A percentile compares a stretch with the other conserved stretches of the same genome.
Evolutionary conservation across 257 asterid species (phyloP).

Genomic region (Solanum okadae): DNA sequence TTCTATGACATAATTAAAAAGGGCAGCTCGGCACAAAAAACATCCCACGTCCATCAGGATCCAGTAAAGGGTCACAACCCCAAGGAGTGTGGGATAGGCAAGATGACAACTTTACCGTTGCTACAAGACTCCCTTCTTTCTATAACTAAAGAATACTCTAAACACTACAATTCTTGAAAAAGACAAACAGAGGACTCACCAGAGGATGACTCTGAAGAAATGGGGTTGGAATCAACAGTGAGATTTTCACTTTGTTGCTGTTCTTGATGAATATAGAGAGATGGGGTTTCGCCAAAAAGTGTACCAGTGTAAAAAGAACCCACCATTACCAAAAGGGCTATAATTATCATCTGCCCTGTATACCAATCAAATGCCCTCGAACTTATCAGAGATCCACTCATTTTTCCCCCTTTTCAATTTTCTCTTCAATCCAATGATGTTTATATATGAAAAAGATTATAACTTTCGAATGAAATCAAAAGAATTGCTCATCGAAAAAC

Average conservation of each 20-base stretch:
- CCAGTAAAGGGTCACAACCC: background rate
- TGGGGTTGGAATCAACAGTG: constrained; percentile 7
- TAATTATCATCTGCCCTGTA: constrained; percentile 51
- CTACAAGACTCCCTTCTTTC: background rate
- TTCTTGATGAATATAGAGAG: constrained; percentile 16
- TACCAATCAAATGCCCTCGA: constrained; percentile 72
- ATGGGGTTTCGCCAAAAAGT: constrained; percentile 43
- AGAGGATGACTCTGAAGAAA: constrained; percentile 17
- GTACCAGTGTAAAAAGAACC: constrained; percentile 84
- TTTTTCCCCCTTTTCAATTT: background rate
- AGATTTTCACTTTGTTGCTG: constrained; percentile 20
- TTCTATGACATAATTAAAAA: background rate
- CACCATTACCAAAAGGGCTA: constrained; percentile 57
- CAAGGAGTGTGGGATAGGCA: background rate
- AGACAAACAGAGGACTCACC: constrained; percentile 17
- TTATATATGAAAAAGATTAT: background rate
- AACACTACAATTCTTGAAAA: background rate
- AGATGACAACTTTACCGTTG: background rate
- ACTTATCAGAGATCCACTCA: constrained; percentile 16
- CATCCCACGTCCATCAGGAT: background rate
- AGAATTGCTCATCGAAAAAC: background rate
- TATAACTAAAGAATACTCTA: background rate
- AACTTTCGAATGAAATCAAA: background rate
- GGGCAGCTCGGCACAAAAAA: background rate
- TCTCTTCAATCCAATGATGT: background rate